Base-by-base conservation (phyloP, 345 rosid species). In the Citrus unshiu region DNA sequence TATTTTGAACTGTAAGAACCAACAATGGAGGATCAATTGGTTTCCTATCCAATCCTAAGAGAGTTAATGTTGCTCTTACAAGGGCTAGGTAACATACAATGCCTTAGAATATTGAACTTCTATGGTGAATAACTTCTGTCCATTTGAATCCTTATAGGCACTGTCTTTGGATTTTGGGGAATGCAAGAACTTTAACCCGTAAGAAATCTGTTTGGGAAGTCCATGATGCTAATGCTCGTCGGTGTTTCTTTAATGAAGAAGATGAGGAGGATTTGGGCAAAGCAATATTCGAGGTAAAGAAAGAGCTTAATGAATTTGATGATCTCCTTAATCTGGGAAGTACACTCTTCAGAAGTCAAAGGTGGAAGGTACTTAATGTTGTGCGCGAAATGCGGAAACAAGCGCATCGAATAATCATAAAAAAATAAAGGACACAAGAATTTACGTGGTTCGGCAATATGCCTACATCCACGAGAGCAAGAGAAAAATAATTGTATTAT, bases 81-180 rank as follows among this genome's bases (percentile, higher is more conserved):
- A 81, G 82, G 69, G 86, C 86, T 37, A 84, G 86, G 86, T 84
- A 75, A 0, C 27, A 25, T 25, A 1, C 27, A 25, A 25, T 25
- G 1, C 1, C 27, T 25, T 25, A 25, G 27, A 25, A n/a, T n/a
- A n/a, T n/a, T n/a, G n/a, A n/a, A n/a, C n/a, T n/a, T n/a, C n/a
- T n/a, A 25, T 25, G 25, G 25, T 0, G 25, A 25, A 25, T 25
- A 25, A 61, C 14, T 27, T 24, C 4, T n/a, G 56, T 57, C 22
- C n/a, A 4, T 68, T 62, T 70, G 57, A 72, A 54, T 21, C 29
- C n/a, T 51, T 68, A 7, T 51, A 88, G 93, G 82, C 84, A 87
- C 37, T 75, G 91, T 68, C 87, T 88, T 25, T 88, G 91, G 93
- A 87, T 90, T 80, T 70, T 88, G 69, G 93, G 91, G 61, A 79